Base-by-base conservation (phyloP, 345 rosid genomes). In the Mallotus nudiflorus region DNA sequence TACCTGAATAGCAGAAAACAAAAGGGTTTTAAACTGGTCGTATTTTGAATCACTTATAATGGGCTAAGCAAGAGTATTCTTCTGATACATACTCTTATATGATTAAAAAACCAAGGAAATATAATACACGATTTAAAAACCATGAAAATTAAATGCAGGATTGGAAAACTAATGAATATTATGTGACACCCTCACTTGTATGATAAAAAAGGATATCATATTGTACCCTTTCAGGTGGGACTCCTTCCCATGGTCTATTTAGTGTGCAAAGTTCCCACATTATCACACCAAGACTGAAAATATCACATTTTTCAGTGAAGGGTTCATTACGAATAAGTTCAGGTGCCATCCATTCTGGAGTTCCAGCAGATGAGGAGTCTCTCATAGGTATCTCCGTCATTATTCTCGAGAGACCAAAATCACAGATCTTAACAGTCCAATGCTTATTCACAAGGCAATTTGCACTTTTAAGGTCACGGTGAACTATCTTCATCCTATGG, bases 261-360 rank as follows among this genome's bases (percentile, higher is more conserved):
- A 96, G 84, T 12, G 97, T 91, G 83, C 89, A 92, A 66, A 96
- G 93, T 75, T 96, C 99, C 98, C 99, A 96, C 90, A 92, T 92
- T 70, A 96, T 89, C 20, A 96, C 97, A 57, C 99, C 99, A 28
- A 96, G 84, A 84, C 99, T 96, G 83, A 96, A 96, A 79, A 96
- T 96, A 77, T 96, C 99, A 12, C 95, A 96, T 78, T 96, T 96
- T 77, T 91, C 98, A 16, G 96, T 86, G 81, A 96, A 92, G 51
- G 93, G 93, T 59, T 92, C 97, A 48, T 87, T 90, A 27, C 96
- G 92, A 50, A 89, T 88, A 46, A 96, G 99, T 65, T 96, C 98
- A 28, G 99, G 99, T 68, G 97, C 98, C 99, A 96, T 96, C 99
- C 99, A 96, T 79, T 92, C 98, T 14, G 97, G 99, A 29, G 99